Conservation (phyloP, 139 green algal genomes). For the Eudorina sp. region DNA sequence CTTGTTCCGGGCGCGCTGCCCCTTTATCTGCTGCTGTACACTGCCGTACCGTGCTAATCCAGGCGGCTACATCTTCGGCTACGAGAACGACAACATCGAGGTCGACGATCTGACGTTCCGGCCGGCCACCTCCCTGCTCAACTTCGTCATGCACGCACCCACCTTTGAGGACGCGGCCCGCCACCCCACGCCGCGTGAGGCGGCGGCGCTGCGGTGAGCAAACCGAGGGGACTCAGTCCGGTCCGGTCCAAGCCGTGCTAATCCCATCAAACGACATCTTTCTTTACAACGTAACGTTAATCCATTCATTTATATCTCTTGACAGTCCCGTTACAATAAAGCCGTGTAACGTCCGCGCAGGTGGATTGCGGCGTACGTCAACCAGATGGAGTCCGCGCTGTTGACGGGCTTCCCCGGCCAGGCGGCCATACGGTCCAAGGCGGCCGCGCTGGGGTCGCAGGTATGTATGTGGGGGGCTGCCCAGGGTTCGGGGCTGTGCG, state of each 20-base stretch:
- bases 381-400: conserved; percentile 49
- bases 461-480: too few species aligned
- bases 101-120: conserved; percentile 34
- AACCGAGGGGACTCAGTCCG: too few species aligned
- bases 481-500: too few species aligned
- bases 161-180: not conserved
- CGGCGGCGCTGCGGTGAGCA: not conserved
- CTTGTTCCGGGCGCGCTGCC: too few species aligned
- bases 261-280: too few species aligned
- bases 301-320: too few species aligned
- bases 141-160: conserved; percentile 26
- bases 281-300: too few species aligned
- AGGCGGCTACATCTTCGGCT: conserved; percentile 64
- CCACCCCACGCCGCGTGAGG: conserved; percentile 26
- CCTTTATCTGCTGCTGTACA: too few species aligned
- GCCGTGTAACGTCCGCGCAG: too few species aligned
- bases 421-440: not conserved
- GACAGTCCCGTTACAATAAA: too few species aligned
- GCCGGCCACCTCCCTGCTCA: conserved; percentile 19
- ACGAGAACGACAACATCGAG: conserved; percentile 70
- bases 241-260: too few species aligned
- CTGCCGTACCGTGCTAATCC: not conserved
- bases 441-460: not conserved
- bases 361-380: conserved; percentile 36
- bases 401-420: not conserved